phyloP scores from a whole-genome alignment of 768 basidiomycete genomes.

The Nidula microcarpa region DNA sequence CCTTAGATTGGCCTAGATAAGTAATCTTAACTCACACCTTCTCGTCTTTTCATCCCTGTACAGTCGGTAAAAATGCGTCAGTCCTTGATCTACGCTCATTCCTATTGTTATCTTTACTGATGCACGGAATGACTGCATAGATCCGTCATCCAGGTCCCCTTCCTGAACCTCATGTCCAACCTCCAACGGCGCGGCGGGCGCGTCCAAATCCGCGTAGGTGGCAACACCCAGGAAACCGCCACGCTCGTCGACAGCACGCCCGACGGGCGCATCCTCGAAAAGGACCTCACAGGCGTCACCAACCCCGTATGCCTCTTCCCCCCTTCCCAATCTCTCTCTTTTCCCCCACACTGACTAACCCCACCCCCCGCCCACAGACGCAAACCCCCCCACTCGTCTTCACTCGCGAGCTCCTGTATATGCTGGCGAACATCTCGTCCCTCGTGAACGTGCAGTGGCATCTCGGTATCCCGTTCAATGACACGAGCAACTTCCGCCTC shows the following conservation, averaged over 20 bases:
- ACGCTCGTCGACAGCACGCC: constrained; percentile 44
- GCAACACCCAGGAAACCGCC: constrained; percentile 75
- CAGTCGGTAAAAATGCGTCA: constrained; percentile 50
- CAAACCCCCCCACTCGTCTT: constrained; percentile 65
- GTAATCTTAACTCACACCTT: not conserved
- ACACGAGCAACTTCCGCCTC: constrained; percentile 50
- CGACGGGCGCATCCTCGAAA: constrained; percentile 29
- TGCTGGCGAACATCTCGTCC: constrained; percentile 56
- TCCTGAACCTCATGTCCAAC: constrained; percentile 74
- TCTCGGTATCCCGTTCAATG: constrained; percentile 68
- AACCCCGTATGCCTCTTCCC: constrained; percentile 13
- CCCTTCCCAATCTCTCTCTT: not conserved
- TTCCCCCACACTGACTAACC: not conserved
- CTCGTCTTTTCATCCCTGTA: not conserved
- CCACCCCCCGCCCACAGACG: constrained; percentile 26
- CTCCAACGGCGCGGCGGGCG: constrained; percentile 57
- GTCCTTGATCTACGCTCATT: constrained; percentile 7
- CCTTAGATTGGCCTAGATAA: not conserved
- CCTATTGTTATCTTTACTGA: not conserved
- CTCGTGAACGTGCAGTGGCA: constrained; percentile 65
- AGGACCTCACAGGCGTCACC: constrained; percentile 14
- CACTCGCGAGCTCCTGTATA: constrained; percentile 62
- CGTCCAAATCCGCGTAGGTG: constrained; percentile 68
- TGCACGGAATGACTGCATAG: constrained; percentile 19
- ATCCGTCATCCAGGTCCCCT: constrained; percentile 50